Base-by-base conservation (phyloP, 805 yeast species). In the Kazachstania bromeliacearum region DNA sequence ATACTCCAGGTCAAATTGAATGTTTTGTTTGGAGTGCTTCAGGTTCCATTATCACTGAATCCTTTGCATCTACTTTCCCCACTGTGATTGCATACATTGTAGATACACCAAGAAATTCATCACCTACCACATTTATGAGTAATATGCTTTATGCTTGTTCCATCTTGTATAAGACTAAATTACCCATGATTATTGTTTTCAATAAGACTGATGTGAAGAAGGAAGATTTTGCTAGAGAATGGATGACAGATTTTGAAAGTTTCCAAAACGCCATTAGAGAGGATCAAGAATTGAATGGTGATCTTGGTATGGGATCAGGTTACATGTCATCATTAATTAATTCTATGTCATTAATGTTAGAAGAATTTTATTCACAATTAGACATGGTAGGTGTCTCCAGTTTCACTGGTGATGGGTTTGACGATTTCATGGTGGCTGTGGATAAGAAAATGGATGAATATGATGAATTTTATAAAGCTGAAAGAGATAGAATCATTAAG, bases 111-210 rank as follows among this genome's bases (percentile, higher is more conserved):
- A 72, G 98, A 57, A 82, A 88, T 42, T 67, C 94, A 2, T 79
- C 94, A 2, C 98, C 98, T 29, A 83, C 96, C 0, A 92, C 99
- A 2, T 92, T 92, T 59, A 92, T 92, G 75, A 88, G 97, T 36
- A 92, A 92, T 59, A 92, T 92, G 99, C 71, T 92, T 23, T 92
- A 92, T 55, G 98, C 99, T 0, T 92, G 98, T 64, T 89, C 97
- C 6, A 89, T 92, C 34, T 69, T 92, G 32, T 92, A 92, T 66
- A 92, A 92, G 62, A 89, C 96, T 16, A 88, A 89, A 55, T 70
- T 92, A 38, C 99, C 99, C 13, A 87, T 92, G 95, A 80, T 92
- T 50, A 71, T 92, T 19, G 98, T 92, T 1, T 92, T 92, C 68
- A 92, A 92, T 64, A 92, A 92, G 62, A 83, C 92, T 2, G 99